A percentile compares a stretch with the other conserved stretches of the same genome.
Evolutionary conservation across 2,329 filamentous ascomycete species (phyloP).

Genomic region (Exophiala oligosperma): DNA sequence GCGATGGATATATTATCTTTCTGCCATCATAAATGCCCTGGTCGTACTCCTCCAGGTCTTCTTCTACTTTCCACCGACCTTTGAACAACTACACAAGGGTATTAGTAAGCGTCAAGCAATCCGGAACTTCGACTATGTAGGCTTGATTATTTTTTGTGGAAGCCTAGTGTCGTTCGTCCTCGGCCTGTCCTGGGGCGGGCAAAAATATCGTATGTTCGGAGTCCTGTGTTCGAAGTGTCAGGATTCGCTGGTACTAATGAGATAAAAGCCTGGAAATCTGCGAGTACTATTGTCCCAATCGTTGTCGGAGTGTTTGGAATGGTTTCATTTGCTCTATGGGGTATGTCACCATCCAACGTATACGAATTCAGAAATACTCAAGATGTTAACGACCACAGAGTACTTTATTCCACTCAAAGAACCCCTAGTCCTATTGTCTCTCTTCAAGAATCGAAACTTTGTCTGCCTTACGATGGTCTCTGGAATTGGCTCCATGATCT

Average conservation of each 20-base stretch:
- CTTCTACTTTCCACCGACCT: slow-evolving; percentile 51
- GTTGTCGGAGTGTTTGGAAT: too few relatives aligned
- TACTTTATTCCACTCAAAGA: slow-evolving; percentile 31
- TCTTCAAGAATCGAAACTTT: slow-evolving; percentile 44
- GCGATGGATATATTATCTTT: slow-evolving; percentile 49
- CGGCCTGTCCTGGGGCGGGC: slow-evolving; percentile 45
- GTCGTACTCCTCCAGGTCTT: slow-evolving; percentile 27
- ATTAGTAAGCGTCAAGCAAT: slow-evolving; percentile 37
- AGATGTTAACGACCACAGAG: too few relatives aligned
- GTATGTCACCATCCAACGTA: too few relatives aligned
- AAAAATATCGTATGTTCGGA: slow-evolving; percentile 40
- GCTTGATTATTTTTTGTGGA: slow-evolving; percentile 43
- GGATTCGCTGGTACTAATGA: slow-evolving; percentile 24
- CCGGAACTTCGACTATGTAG: slow-evolving; percentile 47
- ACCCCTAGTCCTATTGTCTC: slow-evolving; percentile 43
- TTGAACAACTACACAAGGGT: slow-evolving; percentile 41
- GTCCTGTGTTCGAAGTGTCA: slow-evolving; percentile 22
- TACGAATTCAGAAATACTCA: too few relatives aligned
- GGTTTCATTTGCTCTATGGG: too few relatives aligned
- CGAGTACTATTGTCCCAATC: too few relatives aligned
- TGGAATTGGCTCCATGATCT: slow-evolving; percentile 46
- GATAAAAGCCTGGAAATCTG: too few relatives aligned
- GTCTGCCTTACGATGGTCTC: slow-evolving; percentile 37
- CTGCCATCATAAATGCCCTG: not conserved
- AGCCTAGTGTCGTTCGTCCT: slow-evolving; percentile 45